phyloP scores from a whole-genome alignment of 2,329 filamentous ascomycete genomes.

The Coleophoma crateriformis region DNA sequence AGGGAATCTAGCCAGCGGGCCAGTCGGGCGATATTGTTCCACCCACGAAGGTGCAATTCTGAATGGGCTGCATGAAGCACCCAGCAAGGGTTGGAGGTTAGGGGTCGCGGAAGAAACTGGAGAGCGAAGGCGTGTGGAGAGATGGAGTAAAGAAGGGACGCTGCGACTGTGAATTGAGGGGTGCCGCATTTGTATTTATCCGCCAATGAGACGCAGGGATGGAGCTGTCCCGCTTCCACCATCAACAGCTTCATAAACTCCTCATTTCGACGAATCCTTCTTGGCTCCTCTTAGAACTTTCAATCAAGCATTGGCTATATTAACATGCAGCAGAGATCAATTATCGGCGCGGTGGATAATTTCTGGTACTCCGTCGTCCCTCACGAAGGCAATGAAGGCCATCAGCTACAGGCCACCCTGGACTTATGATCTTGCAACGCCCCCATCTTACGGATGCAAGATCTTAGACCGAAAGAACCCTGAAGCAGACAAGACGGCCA shows the following conservation, averaged over 20 bases:
- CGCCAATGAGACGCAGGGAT: background rate
- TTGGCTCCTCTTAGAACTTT: background rate
- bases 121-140: conserved; percentile 4
- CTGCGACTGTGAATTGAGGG: background rate
- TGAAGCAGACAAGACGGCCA: no score
- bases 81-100: conserved; percentile 3
- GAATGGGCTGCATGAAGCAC: background rate
- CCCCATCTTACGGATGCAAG: no score
- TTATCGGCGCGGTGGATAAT: background rate
- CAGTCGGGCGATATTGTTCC: conserved; percentile 16
- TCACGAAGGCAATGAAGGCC: no score
- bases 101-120: conserved; percentile 2
- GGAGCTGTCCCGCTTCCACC: background rate
- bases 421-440: no score
- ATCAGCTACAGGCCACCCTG: no score
- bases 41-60: conserved; percentile 5
- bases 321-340: background rate
- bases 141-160: background rate
- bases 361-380: background rate
- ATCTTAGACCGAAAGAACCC: no score
- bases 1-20: background rate
- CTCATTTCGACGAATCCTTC: no score
- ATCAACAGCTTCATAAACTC: no score
- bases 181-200: background rate
- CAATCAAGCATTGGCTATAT: background rate